Evolutionary conservation across 2,329 filamentous ascomycete genomes (phyloP), one percentile per base, ranked within the genome.

Genomic region (Ascochyta fabae): DNA sequence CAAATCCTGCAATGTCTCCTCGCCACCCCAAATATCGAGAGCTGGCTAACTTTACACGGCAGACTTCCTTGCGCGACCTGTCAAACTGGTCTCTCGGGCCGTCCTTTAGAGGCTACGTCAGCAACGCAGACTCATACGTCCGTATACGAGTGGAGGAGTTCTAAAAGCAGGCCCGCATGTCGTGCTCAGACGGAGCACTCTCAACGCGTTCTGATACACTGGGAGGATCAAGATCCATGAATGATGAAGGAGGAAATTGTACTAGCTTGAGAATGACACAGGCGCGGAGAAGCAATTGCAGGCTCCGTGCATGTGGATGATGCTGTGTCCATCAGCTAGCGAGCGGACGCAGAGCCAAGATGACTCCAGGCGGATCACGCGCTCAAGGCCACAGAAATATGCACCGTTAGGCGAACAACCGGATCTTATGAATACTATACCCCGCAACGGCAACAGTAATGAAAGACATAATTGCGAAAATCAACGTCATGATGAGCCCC

Each of bases 71-170:
- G 24, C 49, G 57, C 10, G 58, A 62, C 19, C 22, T 68, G 6
- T 54, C 58, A 13, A 66, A 55, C 22, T 68, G 65, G 65, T 61
- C 58, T 27, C 47, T 68, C n/a, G 64, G 62, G 0, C 65, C 65
- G 2, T 62, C 64, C 6, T 67, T 68, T 19, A 45, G 65, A 35
- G 62, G 59, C 3, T 67, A 68, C 26, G 62, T 68, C 1, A 64
- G 62, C 19, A 68, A 68, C 12, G 65, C 65, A 15, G 65, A 68
- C 44, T 62, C 60, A 4, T 68, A 68, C 50, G 64, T 68, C 1
- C 52, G 62, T 2, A 64, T 68, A 13, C 53, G 65, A 46, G 59
- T 63, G 19, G 60, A 67, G 29, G 38, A 52, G 10, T 61, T 55
- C 27, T 66, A 19, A 45, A 13, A 27, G 16, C 29, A 42, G 9